Percentiles rank a stretch among this genome's conserved stretches.
Evolutionary conservation across 2,329 filamentous ascomycete species (phyloP).

Genomic region (Penicillium sp.): DNA sequence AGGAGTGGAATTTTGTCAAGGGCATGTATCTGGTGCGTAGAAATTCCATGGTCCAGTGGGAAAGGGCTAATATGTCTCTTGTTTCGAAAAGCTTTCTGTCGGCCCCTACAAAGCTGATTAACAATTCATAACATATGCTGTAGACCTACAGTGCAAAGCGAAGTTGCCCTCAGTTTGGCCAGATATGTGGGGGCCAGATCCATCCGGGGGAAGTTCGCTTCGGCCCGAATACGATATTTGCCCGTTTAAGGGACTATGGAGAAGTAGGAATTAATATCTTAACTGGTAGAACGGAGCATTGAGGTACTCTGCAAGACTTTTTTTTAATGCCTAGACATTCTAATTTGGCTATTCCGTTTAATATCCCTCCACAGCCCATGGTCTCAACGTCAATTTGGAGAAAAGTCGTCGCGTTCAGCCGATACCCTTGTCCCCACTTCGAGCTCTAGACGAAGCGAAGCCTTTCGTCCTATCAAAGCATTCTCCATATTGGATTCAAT

Average conservation of each 20-base stretch:
- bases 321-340: neutral
- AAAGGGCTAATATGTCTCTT: no score
- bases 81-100: no score
- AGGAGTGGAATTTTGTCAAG: no score
- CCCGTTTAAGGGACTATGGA: neutral
- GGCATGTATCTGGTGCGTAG: no score
- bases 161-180: neutral
- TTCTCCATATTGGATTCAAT: neutral
- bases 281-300: neutral
- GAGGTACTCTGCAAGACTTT: no score
- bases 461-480: neutral
- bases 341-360: neutral
- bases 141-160: no score
- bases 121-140: no score
- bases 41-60: no score
- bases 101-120: no score
- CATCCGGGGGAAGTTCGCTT: neutral
- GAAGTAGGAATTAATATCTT: neutral
- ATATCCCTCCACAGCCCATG: neutral
- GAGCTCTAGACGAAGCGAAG: neutral
- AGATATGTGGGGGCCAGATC: neutral
- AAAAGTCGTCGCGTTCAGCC: neutral
- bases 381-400: neutral
- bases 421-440: neutral
- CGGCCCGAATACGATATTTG: neutral